Conservation (phyloP, 202 grass and related monocot species). For the Bolboschoenoplectus hybrid region DNA sequence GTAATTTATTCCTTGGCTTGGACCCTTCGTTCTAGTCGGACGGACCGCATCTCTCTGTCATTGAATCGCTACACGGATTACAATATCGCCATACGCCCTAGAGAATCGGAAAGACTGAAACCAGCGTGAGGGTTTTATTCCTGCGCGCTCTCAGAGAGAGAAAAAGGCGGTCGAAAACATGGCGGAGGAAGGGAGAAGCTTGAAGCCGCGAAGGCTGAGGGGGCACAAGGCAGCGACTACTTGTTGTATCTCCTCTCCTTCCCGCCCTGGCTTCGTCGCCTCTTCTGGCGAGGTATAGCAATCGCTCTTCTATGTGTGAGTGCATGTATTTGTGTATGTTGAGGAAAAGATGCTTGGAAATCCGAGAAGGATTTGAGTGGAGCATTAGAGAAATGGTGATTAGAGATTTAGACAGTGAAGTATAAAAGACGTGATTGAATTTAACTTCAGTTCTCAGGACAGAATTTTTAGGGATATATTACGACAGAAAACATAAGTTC, state of each 20-base stretch:
- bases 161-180: slow-evolving; percentile 3
- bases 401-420: neutral
- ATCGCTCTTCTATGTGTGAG: neutral
- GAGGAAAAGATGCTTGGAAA: neutral
- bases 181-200: slow-evolving; percentile 12
- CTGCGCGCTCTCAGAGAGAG: neutral
- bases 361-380: neutral
- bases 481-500: too few species aligned
- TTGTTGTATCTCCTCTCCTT: slow-evolving; percentile 72
- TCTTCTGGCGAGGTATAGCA: slow-evolving; percentile 72
- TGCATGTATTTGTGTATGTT: neutral
- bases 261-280: slow-evolving; percentile 65
- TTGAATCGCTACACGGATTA: too few species aligned
- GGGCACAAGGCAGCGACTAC: slow-evolving; percentile 74
- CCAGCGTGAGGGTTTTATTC: neutral
- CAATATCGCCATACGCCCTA: too few species aligned
- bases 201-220: slow-evolving; percentile 59
- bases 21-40: too few species aligned
- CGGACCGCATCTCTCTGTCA: too few species aligned
- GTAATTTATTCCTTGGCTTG: too few species aligned
- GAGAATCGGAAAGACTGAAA: neutral
- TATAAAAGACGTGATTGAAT: neutral
- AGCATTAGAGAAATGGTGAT: neutral
- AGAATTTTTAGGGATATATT: too few species aligned
- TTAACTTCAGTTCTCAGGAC: neutral